Evolutionary conservation across 371 early-diverging fungal species (phyloP).

Genomic region (Zychaea mexicana): DNA sequence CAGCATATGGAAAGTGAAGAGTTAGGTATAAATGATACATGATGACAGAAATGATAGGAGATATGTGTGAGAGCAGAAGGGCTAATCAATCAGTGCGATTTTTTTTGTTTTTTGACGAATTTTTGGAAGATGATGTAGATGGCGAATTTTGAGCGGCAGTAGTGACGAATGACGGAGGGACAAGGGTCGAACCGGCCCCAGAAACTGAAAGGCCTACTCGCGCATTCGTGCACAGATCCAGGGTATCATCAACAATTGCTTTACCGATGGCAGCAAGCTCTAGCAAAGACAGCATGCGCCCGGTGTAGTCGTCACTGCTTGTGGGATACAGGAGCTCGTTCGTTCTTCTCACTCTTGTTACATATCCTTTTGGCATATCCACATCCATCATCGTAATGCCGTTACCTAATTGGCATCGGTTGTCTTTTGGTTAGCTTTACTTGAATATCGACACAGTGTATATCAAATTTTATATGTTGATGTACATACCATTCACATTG

Average conservation of each 20-base stretch:
- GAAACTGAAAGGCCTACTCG: neutral
- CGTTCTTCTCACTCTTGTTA: neutral
- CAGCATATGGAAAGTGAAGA: too few relatives aligned
- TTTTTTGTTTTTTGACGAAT: too few relatives aligned
- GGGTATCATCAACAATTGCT: neutral
- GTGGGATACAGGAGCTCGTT: neutral
- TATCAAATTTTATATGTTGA: too few relatives aligned
- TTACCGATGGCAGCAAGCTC: neutral
- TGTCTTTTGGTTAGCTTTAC: neutral
- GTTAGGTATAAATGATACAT: too few relatives aligned
- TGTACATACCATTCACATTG: neutral
- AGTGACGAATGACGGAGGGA: neutral
- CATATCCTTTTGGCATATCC: neutral
- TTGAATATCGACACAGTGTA: too few relatives aligned
- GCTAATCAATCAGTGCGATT: too few relatives aligned
- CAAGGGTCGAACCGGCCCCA: neutral
- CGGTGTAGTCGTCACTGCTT: neutral
- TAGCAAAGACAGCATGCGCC: neutral
- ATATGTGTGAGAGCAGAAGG: too few relatives aligned
- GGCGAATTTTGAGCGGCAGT: neutral
- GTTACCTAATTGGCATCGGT: neutral
- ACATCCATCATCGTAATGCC: neutral
- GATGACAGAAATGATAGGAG: too few relatives aligned
- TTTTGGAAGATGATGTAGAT: neutral
- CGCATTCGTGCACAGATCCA: neutral